A percentile compares a stretch with the other conserved stretches of the same genome.
These are phyloP conservation scores for Amanita rubescens DNA, from an alignment of 768 basidiomycete species.

Conservation along the genomic window DNA sequence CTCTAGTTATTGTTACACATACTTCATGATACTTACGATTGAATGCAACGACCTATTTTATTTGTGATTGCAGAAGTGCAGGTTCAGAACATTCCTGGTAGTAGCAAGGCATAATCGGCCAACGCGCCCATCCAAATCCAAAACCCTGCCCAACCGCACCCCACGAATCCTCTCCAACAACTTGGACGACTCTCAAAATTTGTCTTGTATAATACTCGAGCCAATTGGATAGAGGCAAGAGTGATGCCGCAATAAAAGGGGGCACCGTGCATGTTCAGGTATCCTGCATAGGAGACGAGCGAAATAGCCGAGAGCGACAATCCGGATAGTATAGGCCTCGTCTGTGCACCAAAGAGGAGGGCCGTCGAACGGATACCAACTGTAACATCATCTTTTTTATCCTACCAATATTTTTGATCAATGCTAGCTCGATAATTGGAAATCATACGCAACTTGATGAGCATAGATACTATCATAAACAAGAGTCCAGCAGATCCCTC, in stretches of 20 bases:
- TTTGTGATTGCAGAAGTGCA: not conserved
- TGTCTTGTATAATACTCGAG: conserved; percentile 64
- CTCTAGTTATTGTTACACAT: not conserved
- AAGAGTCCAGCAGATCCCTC: conserved; percentile 88
- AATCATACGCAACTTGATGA: conserved; percentile 60
- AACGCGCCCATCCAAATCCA: conserved; percentile 81
- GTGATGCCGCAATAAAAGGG: conserved; percentile 77
- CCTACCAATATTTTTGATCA: conserved; percentile 36
- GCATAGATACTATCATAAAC: conserved; percentile 98
- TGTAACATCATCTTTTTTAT: conserved; percentile 84
- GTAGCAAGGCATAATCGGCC: conserved; percentile 48
- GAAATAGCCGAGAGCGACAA: conserved; percentile 72
- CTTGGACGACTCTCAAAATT: conserved; percentile 70
- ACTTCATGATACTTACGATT: not conserved
- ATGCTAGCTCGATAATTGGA: conserved; percentile 1
- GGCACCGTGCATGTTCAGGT: conserved; percentile 66
- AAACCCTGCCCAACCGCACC: conserved; percentile 84
- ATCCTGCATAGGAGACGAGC: conserved; percentile 70
- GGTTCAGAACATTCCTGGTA: not conserved
- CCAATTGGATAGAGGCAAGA: conserved; percentile 69
- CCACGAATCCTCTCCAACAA: conserved; percentile 87
- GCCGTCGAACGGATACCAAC: conserved; percentile 94
- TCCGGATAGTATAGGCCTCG: conserved; percentile 65
- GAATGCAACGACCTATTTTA: not conserved
- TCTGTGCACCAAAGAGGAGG: conserved; percentile 74